These are phyloP conservation scores for Brettanomyces naardenensis DNA, from an alignment of 805 yeast species.

Conservation along the genomic window DNA sequence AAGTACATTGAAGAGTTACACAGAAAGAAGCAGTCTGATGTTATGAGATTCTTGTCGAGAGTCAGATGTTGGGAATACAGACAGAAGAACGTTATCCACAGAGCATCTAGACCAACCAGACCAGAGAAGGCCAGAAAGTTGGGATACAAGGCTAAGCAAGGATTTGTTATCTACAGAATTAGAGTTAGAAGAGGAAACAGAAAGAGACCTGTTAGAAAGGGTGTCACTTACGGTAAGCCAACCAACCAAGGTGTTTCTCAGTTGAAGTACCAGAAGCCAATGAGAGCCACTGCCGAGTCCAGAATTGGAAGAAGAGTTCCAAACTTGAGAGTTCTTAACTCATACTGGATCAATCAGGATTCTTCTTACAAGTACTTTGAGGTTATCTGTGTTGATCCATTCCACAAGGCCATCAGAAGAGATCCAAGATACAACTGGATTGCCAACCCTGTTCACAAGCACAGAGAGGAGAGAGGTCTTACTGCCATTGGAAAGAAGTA, in stretches of 20 bases:
- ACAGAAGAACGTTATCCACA: conserved; percentile 97
- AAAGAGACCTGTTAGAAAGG: conserved; percentile 99
- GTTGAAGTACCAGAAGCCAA: conserved; percentile 97
- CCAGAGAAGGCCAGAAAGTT: conserved; percentile 99
- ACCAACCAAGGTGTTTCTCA: conserved; percentile 99
- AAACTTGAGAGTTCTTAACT: conserved; percentile 98
- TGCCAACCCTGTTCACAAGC: conserved; percentile 99
- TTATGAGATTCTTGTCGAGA: conserved; percentile 95
- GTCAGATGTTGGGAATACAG: conserved; percentile 99
- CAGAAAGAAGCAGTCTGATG: conserved; percentile 99
- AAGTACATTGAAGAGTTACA: conserved; percentile 98
- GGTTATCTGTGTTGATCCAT: conserved; percentile 95
- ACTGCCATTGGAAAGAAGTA: conserved; percentile 97
- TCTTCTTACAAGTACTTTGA: conserved; percentile 99
- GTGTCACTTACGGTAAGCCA: conserved; percentile 99
- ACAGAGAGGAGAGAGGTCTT: conserved; percentile 99
- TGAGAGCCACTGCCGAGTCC: conserved; percentile 99
- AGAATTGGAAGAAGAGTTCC: conserved; percentile 98
- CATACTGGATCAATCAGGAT: conserved; percentile 99
- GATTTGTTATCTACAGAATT: conserved; percentile 96
- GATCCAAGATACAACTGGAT: conserved; percentile 99
- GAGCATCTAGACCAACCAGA: conserved; percentile 97
- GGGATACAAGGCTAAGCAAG: conserved; percentile 99
- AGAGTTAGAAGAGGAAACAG: conserved; percentile 99
- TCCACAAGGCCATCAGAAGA: conserved; percentile 98